Base-by-base conservation (phyloP, 768 basidiomycete species). In the Tylopilus rubrobrunneus region DNA sequence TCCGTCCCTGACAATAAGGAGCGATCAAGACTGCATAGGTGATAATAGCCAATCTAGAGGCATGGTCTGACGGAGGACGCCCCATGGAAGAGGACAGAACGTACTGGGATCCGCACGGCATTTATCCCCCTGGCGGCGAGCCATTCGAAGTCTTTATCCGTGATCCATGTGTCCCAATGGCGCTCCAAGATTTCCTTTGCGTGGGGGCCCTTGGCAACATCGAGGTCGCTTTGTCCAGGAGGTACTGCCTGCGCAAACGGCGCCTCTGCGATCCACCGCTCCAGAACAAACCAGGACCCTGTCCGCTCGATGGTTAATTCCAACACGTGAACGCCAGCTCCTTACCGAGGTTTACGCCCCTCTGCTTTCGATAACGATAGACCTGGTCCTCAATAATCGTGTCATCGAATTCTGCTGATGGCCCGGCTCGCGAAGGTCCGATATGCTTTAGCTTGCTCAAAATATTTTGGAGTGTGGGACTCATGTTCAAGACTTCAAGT, bases 211-310 rank as follows among this genome's bases (percentile, higher is more conserved):
- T 65, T 74, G 12, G 87, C 89, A 21, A 90, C 76, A 64, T 88
- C 86, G 15, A 86, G 71, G 60, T 89, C 87, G 61, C 85, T 87
- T 58, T 86, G 78, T 0, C 75, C 82, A 4, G 84, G 83, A 19
- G 69, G 53, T 12, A 56, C 65, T 9, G 89, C 86, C 15, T 68
- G 64, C 2, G 67, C 71, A 61, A 84, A 92, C 0, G 86, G 86
- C 0, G 66, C 45, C 2, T 82, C 78, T 14, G 81, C 65, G 37
- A 92, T 88, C 89, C 89, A 92, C 33, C 79, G 73, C 67, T 92
- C 89, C 17, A 89, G 77, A 4, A 87, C 83, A 57, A 92, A 91
- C 87, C 86, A 89, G 7, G 80, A 84, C 1, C 87, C 86, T 89
- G 55, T 27, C 21, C 8, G 27, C 51, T 49, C 12, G 39, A 48